Evolutionary conservation across 164 flowering plant species (phyloP), one percentile per base, ranked within the genome.

Genomic region (Pachysandra terminalis): DNA sequence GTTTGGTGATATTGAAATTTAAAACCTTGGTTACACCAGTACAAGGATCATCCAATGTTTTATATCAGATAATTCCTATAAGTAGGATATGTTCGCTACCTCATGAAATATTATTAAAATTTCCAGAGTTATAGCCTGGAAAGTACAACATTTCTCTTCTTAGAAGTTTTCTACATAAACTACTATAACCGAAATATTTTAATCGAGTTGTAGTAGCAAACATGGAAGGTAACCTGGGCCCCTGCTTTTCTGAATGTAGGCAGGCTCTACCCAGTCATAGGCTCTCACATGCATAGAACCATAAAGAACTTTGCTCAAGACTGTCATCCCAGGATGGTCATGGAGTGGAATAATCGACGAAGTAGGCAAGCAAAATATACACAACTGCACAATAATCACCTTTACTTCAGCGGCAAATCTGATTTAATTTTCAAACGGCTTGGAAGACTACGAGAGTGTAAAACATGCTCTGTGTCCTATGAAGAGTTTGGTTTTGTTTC

Each of bases 311-410:
- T 81, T 83, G 82, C 79, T 79, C 0, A 83, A 69, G 22, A 83
- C 87, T 0, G 84, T 83, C 87, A 83, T 83, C 23, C 72, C 70
- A 0, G 87, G 87, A 51, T 83, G 87, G 57, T 81, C 75, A 62
- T 83, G 84, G 40, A 95, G 94, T 52, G 99, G 99, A 80, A 95
- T 92, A 64, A 85, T 94, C 5, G 99, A 79, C 15, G 99, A 92
- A 69, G 94, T 86, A 57, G 99, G 99, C 78, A 92, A 81, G 82
- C 89, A 86, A 79, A 95, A 92, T 71, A 95, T 84, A 65, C 97
- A 93, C 82, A 95, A 90, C 99, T 95, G 90, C 83, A 83, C 35
- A 27, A 63, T 61, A 62, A 35, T 32, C n/a, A 49, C 24, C 62
- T 45, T 61, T 23, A 56, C 19, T 54, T 62, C 5, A 53, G n/a